Conservation (phyloP, 2,329 filamentous ascomycete genomes). For the Fusarium pilosicola region DNA sequence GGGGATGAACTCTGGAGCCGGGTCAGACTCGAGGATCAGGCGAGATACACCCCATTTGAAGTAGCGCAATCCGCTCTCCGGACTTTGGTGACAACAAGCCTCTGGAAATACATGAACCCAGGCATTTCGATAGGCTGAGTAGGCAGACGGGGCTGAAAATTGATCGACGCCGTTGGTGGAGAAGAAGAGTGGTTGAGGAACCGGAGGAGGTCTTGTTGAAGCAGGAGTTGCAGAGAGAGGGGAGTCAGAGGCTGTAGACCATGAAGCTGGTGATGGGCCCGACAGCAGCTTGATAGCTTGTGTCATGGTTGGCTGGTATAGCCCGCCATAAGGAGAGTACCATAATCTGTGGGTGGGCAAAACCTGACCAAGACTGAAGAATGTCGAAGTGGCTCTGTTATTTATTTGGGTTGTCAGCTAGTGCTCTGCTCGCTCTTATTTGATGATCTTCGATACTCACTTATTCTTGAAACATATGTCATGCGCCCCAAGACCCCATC, state of each 20-base stretch:
- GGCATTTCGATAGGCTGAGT: slow-evolving; percentile 73
- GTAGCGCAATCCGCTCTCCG: slow-evolving; percentile 83
- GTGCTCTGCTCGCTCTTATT: not conserved
- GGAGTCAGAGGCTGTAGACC: slow-evolving; percentile 33
- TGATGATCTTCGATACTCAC: slow-evolving; percentile 56
- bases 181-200: slow-evolving; percentile 57
- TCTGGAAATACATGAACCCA: slow-evolving; percentile 99
- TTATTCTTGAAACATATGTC: slow-evolving; percentile 94
- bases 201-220: slow-evolving; percentile 17
- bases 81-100: slow-evolving; percentile 90
- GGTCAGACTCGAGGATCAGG: slow-evolving; percentile 88
- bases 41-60: slow-evolving; percentile 98
- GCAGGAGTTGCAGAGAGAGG: not conserved
- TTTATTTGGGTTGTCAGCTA: not conserved
- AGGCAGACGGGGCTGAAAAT: slow-evolving; percentile 78
- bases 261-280: slow-evolving; percentile 46
- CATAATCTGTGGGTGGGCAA: slow-evolving; percentile 85
- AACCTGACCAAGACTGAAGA: slow-evolving; percentile 91
- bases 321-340: slow-evolving; percentile 82
- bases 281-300: slow-evolving; percentile 88
- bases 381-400: slow-evolving; percentile 73
- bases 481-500: slow-evolving; percentile 92
- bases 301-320: slow-evolving; percentile 89
- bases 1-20: slow-evolving; percentile 87
- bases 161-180: slow-evolving; percentile 73